A percentile compares a stretch with the other conserved stretches of the same genome.
Conservation (phyloP, 2,329 filamentous ascomycete species). For the Byssochlamys sp. region DNA sequence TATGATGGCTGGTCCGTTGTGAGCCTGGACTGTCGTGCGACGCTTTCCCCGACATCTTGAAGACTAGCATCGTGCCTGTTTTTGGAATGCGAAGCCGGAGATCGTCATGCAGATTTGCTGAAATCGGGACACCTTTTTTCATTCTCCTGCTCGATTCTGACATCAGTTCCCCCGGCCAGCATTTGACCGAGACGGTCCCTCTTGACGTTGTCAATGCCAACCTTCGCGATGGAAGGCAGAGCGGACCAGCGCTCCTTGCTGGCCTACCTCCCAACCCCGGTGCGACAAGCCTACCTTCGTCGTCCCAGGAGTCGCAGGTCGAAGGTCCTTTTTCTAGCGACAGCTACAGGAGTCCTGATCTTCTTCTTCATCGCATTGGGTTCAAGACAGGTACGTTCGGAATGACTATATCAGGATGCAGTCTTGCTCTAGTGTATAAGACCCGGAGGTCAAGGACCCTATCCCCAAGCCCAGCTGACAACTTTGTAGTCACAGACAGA, state of each 20-base stretch:
- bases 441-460: background rate
- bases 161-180: background rate
- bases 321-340: background rate
- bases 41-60: background rate
- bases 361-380: slow-evolving; percentile 13
- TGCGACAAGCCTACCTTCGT: slow-evolving; percentile 15
- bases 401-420: background rate
- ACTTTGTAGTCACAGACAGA: slow-evolving; percentile 3
- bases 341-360: slow-evolving; percentile 14
- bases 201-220: background rate
- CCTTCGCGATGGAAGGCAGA: background rate
- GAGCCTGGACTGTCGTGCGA: background rate
- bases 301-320: background rate
- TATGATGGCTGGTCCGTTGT: background rate
- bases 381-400: slow-evolving; percentile 12
- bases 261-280: slow-evolving; percentile 7
- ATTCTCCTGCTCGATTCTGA: background rate
- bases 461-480: background rate
- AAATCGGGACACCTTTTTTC: background rate
- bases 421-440: too few species aligned
- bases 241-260: slow-evolving; percentile 1
- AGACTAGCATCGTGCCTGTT: background rate
- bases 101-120: background rate
- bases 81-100: background rate
- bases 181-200: background rate